Conservation (phyloP, 179 eudicot species). For the Vitellaria paradoxa region DNA sequence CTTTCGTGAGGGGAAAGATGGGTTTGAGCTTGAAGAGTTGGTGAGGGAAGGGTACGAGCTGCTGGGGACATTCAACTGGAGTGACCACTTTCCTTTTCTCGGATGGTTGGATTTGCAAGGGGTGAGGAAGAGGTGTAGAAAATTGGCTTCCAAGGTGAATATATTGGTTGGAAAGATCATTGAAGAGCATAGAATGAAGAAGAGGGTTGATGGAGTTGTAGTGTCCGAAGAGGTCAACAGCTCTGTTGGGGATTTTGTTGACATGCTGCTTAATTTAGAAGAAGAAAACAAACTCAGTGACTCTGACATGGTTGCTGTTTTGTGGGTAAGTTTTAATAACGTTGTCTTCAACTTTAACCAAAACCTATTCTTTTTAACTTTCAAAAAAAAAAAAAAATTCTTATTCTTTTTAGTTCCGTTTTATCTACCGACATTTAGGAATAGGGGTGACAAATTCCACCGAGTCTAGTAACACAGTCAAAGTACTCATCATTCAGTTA, state of each 20-base stretch:
- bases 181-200: constrained; percentile 46
- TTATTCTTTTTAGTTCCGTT: neutral
- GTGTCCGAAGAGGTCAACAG: constrained; percentile 18
- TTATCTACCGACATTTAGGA: too few species aligned
- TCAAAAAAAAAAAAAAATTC: too few species aligned
- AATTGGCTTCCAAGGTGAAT: constrained; percentile 51
- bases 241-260: constrained; percentile 60
- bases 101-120: constrained; percentile 76
- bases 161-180: constrained; percentile 61
- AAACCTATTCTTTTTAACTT: neutral
- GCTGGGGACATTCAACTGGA: constrained; percentile 76
- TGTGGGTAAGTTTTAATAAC: constrained; percentile 60
- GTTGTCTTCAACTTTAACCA: neutral
- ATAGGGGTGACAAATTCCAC: too few species aligned
- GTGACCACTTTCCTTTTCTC: constrained; percentile 75
- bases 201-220: neutral
- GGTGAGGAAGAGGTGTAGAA: constrained; percentile 62
- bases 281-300: constrained; percentile 46
- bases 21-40: constrained; percentile 38
- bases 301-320: constrained; percentile 84
- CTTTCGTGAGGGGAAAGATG: constrained; percentile 26
- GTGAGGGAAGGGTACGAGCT: constrained; percentile 86
- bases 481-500: too few species aligned
- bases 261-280: constrained; percentile 72
- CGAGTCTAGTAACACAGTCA: too few species aligned